phyloP scores from a whole-genome alignment of 441 rosid species.

The Arabidopsis hybrid region DNA sequence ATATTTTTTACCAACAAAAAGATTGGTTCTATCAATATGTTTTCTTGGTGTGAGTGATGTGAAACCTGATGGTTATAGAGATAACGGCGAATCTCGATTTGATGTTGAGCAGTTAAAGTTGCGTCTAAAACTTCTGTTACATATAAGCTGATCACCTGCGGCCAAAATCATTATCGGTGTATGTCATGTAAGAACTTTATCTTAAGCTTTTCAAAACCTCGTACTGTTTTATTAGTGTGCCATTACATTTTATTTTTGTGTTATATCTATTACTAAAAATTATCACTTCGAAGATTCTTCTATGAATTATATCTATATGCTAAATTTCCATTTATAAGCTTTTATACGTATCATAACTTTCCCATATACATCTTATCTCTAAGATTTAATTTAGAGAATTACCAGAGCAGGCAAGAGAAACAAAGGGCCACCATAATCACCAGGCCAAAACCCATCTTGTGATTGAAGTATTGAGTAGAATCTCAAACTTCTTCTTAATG shows the following conservation, averaged over 20 bases:
- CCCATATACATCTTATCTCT: neutral
- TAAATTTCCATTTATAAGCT: neutral
- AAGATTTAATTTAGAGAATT: neutral
- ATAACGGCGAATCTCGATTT: conserved; percentile 57
- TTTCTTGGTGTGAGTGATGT: neutral
- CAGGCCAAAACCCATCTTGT: conserved; percentile 67
- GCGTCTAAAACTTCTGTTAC: conserved; percentile 51
- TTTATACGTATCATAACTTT: neutral
- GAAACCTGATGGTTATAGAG: conserved; percentile 75
- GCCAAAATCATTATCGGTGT: neutral
- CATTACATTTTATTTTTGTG: too few species aligned
- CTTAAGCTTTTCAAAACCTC: too few species aligned
- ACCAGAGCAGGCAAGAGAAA: conserved; percentile 64
- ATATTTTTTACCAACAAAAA: neutral
- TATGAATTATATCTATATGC: neutral
- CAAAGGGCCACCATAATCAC: conserved; percentile 64
- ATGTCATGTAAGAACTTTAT: too few species aligned
- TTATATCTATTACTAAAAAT: neutral
- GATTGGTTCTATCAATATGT: neutral
- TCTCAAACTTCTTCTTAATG: conserved; percentile 50
- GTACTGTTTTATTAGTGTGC: too few species aligned
- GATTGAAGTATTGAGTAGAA: conserved; percentile 56
- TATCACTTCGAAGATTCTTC: too few species aligned
- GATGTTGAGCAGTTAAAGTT: conserved; percentile 47
- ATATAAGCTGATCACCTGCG: conserved; percentile 60